Evolutionary conservation across 176 grass and related monocot species (phyloP).

Genomic region (Elymus sibiricus): DNA sequence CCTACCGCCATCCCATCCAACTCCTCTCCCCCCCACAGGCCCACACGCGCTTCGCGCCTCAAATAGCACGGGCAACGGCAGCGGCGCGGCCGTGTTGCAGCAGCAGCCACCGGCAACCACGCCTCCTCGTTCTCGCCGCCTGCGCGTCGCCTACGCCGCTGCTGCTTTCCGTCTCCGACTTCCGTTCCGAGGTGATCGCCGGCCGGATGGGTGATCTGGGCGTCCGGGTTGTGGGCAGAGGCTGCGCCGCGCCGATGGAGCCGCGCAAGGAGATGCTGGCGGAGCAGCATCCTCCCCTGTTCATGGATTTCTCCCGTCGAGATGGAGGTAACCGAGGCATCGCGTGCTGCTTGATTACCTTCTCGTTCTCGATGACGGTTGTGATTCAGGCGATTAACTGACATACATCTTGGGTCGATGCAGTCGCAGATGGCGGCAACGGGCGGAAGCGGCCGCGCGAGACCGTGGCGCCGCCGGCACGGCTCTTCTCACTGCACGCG

Average conservation of each 20-base stretch:
- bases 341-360: not conserved
- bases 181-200: not conserved
- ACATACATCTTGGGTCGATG: not conserved
- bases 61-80: conserved; percentile 26
- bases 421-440: conserved; percentile 11
- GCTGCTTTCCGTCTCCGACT: not conserved
- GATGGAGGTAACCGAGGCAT: conserved; percentile 14
- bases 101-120: conserved; percentile 7
- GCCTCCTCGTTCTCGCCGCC: conserved; percentile 18
- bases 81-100: conserved; percentile 30
- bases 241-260: conserved; percentile 12
- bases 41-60: conserved; percentile 15
- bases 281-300: conserved; percentile 5
- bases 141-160: not conserved
- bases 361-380: not conserved
- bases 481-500: conserved; percentile 30
- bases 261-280: not conserved
- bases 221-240: conserved; percentile 17
- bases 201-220: conserved; percentile 27
- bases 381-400: not conserved
- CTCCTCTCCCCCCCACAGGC: not conserved
- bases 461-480: not conserved
- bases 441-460: conserved; percentile 45
- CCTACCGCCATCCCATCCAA: conserved; percentile 14
- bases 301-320: conserved; percentile 25